Base-by-base conservation (phyloP, 1,139 yeast species). In the Taphrina confusa region DNA sequence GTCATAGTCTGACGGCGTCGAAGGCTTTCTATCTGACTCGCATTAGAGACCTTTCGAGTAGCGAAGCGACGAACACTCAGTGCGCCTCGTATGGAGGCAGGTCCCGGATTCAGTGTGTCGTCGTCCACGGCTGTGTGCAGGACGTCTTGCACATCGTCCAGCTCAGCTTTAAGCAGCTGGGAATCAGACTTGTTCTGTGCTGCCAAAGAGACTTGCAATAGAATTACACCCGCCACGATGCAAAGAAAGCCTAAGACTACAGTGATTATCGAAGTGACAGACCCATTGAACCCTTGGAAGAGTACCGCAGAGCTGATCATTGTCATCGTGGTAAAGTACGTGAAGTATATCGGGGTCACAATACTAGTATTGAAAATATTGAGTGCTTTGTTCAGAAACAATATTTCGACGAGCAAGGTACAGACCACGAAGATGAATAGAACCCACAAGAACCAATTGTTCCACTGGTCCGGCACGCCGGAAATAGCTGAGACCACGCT, bases 341-440 rank as follows among this genome's bases (percentile, higher is more conserved):
- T 56, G 45, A 44, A 62, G 46, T 63, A 62, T 1, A 54, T 60
- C 8, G 65, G 65, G 6, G 65, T 62, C n/a, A 63, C 65, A 31
- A 62, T 49, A 30, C 64, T 51, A 6, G 65, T 63, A 25, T 63
- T 63, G 57, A 62, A 63, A 34, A 61, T 57, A 36, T 63, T 62
- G 18, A 63, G 55, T 8, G 65, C 63, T 36, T 63, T 63, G 57
- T 63, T 63, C 27, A 63, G 61, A 49, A 61, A 63, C 30, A 59
- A 30, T 8, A 63, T 60, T 42, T 63, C 65, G 8, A 42, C 30
- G 33, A 61, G 47, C 18, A 63, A 60, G 27, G 63, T 62, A 22
- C 51, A 36, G 9, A 62, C 59, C 42, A 63, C 61, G 39, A 60
- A 57, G 42, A 63, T 23, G 44, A 61, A 50, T 11, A 62, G 47